Conservation (phyloP, 2,329 filamentous ascomycete genomes). For the Didymella segeticola region DNA sequence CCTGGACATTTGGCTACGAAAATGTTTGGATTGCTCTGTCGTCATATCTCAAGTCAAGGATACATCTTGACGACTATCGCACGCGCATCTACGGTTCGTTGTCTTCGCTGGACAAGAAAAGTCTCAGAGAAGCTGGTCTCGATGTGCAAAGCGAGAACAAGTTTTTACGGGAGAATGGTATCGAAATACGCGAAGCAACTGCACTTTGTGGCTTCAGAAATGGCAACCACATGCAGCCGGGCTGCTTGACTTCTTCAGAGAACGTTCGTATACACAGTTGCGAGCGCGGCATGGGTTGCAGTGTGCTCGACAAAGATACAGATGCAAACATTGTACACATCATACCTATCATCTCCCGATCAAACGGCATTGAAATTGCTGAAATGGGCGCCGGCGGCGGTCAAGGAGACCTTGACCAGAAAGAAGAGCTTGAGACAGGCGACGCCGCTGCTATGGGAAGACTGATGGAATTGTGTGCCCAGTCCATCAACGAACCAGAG, state of each 20-base stretch:
- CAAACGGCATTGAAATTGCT: conserved; percentile 67
- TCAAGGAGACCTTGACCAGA: conserved; percentile 73
- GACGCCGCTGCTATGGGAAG: conserved; percentile 57
- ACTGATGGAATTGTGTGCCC: conserved; percentile 60
- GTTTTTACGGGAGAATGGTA: conserved; percentile 40
- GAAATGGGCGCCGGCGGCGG: conserved; percentile 84
- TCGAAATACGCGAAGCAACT: conserved; percentile 64
- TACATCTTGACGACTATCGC: conserved; percentile 87
- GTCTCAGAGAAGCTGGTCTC: conserved; percentile 43
- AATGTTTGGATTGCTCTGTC: conserved; percentile 88
- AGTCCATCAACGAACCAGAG: conserved; percentile 46
- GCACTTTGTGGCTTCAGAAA: conserved; percentile 75
- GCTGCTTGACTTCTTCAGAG: conserved; percentile 72
- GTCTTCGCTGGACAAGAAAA: conserved; percentile 40
- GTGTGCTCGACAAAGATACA: conserved; percentile 56
- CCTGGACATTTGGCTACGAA: conserved; percentile 94
- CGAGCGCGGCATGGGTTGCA: conserved; percentile 73
- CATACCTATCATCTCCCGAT: conserved; percentile 75
- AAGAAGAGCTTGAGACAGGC: conserved; percentile 69
- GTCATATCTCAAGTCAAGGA: conserved; percentile 69
- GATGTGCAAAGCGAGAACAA: conserved; percentile 42
- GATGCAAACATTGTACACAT: conserved; percentile 71
- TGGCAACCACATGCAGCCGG: conserved; percentile 72
- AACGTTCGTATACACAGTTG: conserved; percentile 81
- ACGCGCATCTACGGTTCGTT: conserved; percentile 72